Evolutionary conservation across 2,329 filamentous ascomycete genomes (phyloP).

Genomic region (Venturia asperata): DNA sequence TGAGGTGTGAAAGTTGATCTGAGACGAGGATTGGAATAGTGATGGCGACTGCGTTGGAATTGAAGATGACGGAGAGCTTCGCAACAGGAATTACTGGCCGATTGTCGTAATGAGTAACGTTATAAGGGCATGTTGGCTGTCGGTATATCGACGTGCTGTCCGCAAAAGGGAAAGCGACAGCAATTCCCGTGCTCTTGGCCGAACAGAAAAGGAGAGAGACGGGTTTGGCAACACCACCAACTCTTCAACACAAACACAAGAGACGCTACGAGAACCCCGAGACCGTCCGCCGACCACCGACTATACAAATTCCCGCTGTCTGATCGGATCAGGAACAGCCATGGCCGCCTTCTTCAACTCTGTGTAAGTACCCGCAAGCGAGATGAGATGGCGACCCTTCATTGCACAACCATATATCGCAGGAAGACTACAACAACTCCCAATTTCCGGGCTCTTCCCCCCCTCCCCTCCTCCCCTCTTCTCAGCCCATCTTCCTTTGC

Average conservation of each 20-base stretch:
- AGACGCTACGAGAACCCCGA: neutral
- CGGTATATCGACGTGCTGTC: neutral
- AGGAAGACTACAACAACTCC: neutral
- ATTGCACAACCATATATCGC: conserved; percentile 4
- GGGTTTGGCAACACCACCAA: neutral
- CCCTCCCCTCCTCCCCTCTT: neutral
- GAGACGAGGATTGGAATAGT: neutral
- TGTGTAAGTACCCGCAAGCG: conserved; percentile 27
- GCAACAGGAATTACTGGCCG: neutral
- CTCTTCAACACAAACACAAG: conserved; percentile 4
- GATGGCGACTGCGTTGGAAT: neutral
- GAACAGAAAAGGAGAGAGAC: conserved; percentile 1
- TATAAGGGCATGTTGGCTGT: neutral
- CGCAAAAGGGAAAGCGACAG: neutral
- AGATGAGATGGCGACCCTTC: conserved; percentile 18
- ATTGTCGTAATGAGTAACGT: neutral
- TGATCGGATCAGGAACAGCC: neutral
- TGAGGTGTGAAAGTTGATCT: neutral
- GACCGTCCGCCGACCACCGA: neutral
- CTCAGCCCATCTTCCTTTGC: neutral
- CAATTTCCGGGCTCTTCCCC: neutral
- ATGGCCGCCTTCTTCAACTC: conserved; percentile 35
- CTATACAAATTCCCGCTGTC: neutral
- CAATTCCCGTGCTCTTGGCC: conserved; percentile 9
- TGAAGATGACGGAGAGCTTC: neutral